A percentile compares a stretch with the other conserved stretches of the same genome.
These are phyloP conservation scores for Leccinum broughii DNA, from an alignment of 768 basidiomycete genomes.

Conservation along the genomic window DNA sequence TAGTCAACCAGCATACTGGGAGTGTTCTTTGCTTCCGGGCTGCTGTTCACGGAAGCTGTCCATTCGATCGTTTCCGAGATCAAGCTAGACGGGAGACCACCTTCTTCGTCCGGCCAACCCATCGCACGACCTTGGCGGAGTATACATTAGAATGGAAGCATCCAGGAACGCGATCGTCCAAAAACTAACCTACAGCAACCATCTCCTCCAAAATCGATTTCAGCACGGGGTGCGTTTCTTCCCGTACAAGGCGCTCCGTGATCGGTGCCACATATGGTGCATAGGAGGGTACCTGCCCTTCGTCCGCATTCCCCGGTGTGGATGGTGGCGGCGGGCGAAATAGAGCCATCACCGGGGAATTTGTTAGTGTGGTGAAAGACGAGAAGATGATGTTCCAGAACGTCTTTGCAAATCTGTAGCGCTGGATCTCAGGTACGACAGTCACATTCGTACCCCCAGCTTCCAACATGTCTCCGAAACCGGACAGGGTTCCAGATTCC, in stretches of 20 bases:
- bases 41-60: constrained; percentile 40
- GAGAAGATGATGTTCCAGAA: constrained; percentile 64
- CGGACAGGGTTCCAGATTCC: constrained; percentile 45
- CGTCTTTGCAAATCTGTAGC: constrained; percentile 62
- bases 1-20: constrained; percentile 66
- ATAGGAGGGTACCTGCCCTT: constrained; percentile 34
- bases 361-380: constrained; percentile 50
- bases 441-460: constrained; percentile 48
- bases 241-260: constrained; percentile 43
- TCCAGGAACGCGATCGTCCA: not conserved
- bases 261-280: constrained; percentile 40
- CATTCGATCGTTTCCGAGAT: constrained; percentile 40
- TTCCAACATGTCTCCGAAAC: constrained; percentile 45
- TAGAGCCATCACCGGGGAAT: constrained; percentile 49
- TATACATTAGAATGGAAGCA: constrained; percentile 4
- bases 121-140: constrained; percentile 17
- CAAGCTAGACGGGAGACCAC: constrained; percentile 48
- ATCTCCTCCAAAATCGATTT: constrained; percentile 48
- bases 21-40: constrained; percentile 46
- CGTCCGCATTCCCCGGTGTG: constrained; percentile 3
- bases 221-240: constrained; percentile 49
- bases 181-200: constrained; percentile 38
- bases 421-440: constrained; percentile 60
- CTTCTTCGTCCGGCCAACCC: constrained; percentile 44
- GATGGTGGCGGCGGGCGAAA: constrained; percentile 42